Percentiles rank a stretch among this genome's conserved stretches.
Evolutionary conservation across 1,284 basidiomycete species (phyloP).

Genomic region (Trichosporon sp.): DNA sequence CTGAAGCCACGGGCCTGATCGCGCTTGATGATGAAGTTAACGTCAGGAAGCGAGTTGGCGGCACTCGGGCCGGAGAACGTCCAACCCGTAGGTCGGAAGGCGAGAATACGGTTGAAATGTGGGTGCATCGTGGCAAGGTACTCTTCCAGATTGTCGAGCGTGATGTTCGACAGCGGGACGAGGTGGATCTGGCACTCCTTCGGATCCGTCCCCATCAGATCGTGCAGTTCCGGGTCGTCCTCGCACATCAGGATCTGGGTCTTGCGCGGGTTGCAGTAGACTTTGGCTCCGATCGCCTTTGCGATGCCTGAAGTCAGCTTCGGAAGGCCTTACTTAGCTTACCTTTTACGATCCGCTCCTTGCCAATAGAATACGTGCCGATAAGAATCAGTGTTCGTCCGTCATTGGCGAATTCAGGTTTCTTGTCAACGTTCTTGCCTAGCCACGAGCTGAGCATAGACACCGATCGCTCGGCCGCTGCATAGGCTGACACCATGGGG

Average conservation of each 20-base stretch:
- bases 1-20: constrained; percentile 70
- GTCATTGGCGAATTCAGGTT: constrained; percentile 41
- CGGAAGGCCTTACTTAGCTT: constrained; percentile 14
- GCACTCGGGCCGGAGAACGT: constrained; percentile 76
- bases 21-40: constrained; percentile 68
- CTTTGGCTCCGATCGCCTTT: constrained; percentile 74
- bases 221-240: constrained; percentile 76
- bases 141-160: constrained; percentile 72
- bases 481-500: constrained; percentile 23
- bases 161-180: constrained; percentile 76
- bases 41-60: constrained; percentile 64
- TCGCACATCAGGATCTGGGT: constrained; percentile 76
- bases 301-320: constrained; percentile 69
- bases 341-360: constrained; percentile 96
- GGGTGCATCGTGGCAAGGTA: constrained; percentile 78
- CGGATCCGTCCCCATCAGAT: constrained; percentile 76
- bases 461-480: constrained; percentile 41
- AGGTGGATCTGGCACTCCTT: constrained; percentile 78
- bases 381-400: constrained; percentile 72
- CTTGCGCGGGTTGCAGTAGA: constrained; percentile 88
- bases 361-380: constrained; percentile 96
- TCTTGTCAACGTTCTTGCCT: constrained; percentile 43
- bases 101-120: constrained; percentile 73
- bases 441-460: constrained; percentile 59
- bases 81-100: constrained; percentile 93